Evolutionary conservation across 306 rosid genomes (phyloP).

Genomic region (Glycine soja): DNA sequence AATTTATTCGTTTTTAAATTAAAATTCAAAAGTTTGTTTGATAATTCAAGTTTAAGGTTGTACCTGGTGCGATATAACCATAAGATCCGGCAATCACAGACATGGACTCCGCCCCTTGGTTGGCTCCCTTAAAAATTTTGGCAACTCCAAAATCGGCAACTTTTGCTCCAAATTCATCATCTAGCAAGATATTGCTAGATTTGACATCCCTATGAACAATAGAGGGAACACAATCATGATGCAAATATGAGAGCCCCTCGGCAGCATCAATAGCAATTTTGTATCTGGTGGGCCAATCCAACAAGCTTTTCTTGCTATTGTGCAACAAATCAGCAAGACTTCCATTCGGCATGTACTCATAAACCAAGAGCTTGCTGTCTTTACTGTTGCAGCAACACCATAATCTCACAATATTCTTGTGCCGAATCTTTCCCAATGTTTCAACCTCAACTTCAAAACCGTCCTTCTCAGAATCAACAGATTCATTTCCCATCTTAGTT

Average conservation of each 20-base stretch:
- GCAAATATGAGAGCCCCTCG: slow-evolving; percentile 84
- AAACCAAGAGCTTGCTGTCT: slow-evolving; percentile 74
- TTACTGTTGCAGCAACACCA: slow-evolving; percentile 80
- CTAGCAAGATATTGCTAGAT: slow-evolving; percentile 79
- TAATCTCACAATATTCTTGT: slow-evolving; percentile 78
- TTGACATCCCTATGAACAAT: slow-evolving; percentile 85
- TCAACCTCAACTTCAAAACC: slow-evolving; percentile 81
- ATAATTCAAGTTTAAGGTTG: neutral
- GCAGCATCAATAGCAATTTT: slow-evolving; percentile 82
- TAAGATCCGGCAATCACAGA: slow-evolving; percentile 86
- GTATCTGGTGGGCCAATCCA: slow-evolving; percentile 78
- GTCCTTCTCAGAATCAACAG: slow-evolving; percentile 53
- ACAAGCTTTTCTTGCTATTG: slow-evolving; percentile 52
- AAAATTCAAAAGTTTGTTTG: neutral
- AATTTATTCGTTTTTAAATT: neutral
- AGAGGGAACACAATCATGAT: slow-evolving; percentile 80
- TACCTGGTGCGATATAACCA: slow-evolving; percentile 97
- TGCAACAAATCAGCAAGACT: slow-evolving; percentile 76
- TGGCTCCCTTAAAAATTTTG: slow-evolving; percentile 53
- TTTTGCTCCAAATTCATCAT: slow-evolving; percentile 76
- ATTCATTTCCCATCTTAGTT: slow-evolving; percentile 47
- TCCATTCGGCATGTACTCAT: slow-evolving; percentile 88
- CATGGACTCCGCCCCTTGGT: slow-evolving; percentile 67
- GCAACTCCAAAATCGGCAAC: slow-evolving; percentile 90
- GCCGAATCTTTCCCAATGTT: slow-evolving; percentile 81